Conservation (phyloP, 257 asterid genomes). For the Paulownia fortunei region DNA sequence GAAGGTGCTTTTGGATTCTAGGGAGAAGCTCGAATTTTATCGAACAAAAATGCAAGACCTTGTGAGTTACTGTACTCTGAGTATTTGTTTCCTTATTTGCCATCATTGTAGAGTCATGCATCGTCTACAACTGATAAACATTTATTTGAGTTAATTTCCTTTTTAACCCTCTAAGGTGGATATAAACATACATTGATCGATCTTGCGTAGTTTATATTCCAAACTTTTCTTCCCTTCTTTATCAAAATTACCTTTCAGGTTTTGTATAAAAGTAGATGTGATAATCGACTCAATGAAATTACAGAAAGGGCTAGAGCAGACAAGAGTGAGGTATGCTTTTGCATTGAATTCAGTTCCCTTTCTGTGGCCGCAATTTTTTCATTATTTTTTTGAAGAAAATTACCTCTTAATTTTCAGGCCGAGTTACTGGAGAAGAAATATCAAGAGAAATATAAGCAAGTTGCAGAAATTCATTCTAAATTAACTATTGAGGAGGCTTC, state of each 20-base stretch:
- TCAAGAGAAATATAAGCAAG: constrained; percentile 93
- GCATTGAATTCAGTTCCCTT: constrained; percentile 8
- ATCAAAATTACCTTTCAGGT: constrained; percentile 57
- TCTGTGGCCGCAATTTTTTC: constrained; percentile 13
- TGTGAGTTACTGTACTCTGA: constrained; percentile 56
- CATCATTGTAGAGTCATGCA: constrained; percentile 19
- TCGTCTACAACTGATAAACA: background rate
- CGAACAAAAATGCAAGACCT: constrained; percentile 98
- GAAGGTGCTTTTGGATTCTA: constrained; percentile 80
- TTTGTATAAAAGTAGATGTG: constrained; percentile 96
- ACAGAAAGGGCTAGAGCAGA: constrained; percentile 96
- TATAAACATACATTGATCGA: background rate
- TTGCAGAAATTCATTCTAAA: constrained; percentile 93
- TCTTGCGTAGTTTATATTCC: constrained; percentile 12
- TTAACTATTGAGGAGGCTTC: constrained; percentile 94
- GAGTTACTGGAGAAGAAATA: constrained; percentile 87
- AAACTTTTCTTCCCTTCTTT: constrained; percentile 27
- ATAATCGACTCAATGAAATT: constrained; percentile 95
- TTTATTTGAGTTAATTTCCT: constrained; percentile 14
- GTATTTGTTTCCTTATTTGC: constrained; percentile 21
- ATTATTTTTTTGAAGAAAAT: constrained; percentile 19
- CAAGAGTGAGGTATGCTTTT: constrained; percentile 75
- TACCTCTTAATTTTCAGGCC: constrained; percentile 57
- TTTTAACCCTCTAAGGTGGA: background rate
- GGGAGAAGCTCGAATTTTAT: constrained; percentile 94